These are phyloP conservation scores for Luzula sylvatica DNA, from an alignment of 176 grass and related monocot species.

Conservation along the genomic window DNA sequence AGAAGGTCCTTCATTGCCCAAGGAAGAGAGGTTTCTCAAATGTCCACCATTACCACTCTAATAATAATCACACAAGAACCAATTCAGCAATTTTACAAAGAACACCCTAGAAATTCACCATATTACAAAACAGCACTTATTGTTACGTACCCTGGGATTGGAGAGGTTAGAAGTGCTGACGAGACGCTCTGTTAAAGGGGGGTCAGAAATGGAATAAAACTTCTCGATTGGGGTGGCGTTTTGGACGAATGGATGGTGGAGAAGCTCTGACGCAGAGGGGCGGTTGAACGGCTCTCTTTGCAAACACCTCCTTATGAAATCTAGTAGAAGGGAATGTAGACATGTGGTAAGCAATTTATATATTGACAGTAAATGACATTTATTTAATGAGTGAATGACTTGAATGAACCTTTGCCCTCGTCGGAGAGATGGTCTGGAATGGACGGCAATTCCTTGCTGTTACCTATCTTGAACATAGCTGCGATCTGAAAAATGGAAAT, in stretches of 20 bases:
- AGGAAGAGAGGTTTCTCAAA: constrained; percentile 64
- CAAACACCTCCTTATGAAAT: constrained; percentile 70
- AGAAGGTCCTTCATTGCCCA: constrained; percentile 74
- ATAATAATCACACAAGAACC: constrained; percentile 24
- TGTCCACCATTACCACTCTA: constrained; percentile 38
- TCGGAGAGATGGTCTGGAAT: constrained; percentile 89
- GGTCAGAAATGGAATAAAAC: constrained; percentile 27
- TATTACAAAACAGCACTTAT: constrained; percentile 16
- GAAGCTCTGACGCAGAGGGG: constrained; percentile 71
- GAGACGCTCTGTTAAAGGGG: constrained; percentile 45
- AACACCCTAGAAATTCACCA: not conserved
- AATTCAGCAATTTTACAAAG: constrained; percentile 9
- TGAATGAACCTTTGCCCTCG: constrained; percentile 34
- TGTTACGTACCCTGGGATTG: constrained; percentile 41
- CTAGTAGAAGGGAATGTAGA: not conserved
- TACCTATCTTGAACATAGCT: constrained; percentile 95
- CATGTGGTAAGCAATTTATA: too few relatives aligned
- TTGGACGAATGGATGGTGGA: constrained; percentile 85
- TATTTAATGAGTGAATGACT: too few relatives aligned
- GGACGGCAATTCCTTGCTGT: constrained; percentile 89
- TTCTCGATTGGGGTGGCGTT: constrained; percentile 59
- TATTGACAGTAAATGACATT: too few relatives aligned
- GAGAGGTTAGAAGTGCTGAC: constrained; percentile 25
- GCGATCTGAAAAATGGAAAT: constrained; percentile 61
- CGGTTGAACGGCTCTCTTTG: constrained; percentile 74